Evolutionary conservation across 306 rosid species (phyloP).

Genomic region (Cicer yamashitae): DNA sequence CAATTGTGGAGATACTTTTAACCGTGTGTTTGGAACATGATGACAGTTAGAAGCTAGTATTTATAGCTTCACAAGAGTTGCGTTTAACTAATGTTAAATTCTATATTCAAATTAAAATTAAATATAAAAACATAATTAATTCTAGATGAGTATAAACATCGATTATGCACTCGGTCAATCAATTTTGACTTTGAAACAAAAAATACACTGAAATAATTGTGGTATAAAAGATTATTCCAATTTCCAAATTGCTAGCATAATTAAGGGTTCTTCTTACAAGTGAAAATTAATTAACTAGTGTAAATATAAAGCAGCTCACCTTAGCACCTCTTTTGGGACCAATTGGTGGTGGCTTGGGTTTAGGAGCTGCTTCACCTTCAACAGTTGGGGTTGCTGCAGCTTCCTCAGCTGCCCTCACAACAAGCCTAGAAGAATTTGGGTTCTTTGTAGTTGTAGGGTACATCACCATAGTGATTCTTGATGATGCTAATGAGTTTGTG

Average conservation of each 20-base stretch:
- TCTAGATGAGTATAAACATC: too few species aligned
- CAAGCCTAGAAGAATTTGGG: conserved; percentile 52
- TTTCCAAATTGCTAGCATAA: background rate
- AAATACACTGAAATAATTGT: too few species aligned
- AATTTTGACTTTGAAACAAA: too few species aligned
- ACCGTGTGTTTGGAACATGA: too few species aligned
- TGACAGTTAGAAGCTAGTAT: too few species aligned
- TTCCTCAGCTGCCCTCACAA: conserved; percentile 69
- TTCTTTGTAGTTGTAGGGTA: conserved; percentile 50
- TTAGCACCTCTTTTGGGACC: conserved; percentile 91
- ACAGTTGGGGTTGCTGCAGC: conserved; percentile 48
- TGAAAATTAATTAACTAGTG: background rate
- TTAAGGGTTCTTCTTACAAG: background rate
- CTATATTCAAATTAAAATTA: too few species aligned
- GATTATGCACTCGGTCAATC: too few species aligned
- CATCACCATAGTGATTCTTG: conserved; percentile 49
- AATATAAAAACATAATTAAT: too few species aligned
- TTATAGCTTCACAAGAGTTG: too few species aligned
- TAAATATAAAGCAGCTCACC: conserved; percentile 39
- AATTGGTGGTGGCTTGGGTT: conserved; percentile 77
- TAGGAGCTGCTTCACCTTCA: conserved; percentile 55
- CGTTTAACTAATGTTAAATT: too few species aligned
- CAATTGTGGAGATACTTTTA: too few species aligned
- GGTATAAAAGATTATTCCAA: background rate
- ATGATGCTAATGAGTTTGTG: conserved; percentile 42